A percentile compares a stretch with the other conserved stretches of the same genome.
These are phyloP conservation scores for Claviceps humidiphila DNA, from an alignment of 2,329 filamentous ascomycete species.

Conservation along the genomic window DNA sequence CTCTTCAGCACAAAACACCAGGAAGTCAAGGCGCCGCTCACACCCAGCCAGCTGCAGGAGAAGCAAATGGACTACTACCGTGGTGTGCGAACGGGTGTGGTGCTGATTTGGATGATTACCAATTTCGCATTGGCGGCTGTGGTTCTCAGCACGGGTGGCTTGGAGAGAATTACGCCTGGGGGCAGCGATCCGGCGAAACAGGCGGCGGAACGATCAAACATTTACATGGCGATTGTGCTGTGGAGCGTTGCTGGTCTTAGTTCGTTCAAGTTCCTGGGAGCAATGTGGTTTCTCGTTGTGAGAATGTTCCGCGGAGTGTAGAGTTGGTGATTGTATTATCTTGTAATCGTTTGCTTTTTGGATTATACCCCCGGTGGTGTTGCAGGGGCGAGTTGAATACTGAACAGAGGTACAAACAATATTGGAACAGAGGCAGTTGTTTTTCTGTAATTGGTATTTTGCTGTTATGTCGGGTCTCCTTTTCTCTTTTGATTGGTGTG, in stretches of 20 bases:
- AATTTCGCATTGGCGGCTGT: constrained; percentile 82
- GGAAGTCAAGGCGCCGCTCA: constrained; percentile 51
- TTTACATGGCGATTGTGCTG: constrained; percentile 77
- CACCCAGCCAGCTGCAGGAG: constrained; percentile 47
- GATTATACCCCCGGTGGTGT: constrained; percentile 9
- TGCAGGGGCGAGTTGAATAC: not conserved
- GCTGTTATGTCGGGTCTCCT: too few species aligned
- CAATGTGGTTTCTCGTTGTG: constrained; percentile 84
- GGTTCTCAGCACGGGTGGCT: constrained; percentile 72
- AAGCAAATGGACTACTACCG: constrained; percentile 98
- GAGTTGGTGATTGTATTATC: not conserved
- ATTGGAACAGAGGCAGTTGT: too few species aligned
- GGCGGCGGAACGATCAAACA: constrained; percentile 47
- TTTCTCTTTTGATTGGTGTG: too few species aligned
- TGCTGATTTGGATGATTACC: constrained; percentile 90
- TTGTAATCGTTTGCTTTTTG: constrained; percentile 1
- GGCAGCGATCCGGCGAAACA: constrained; percentile 24
- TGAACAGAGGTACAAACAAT: not conserved
- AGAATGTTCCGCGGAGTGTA: constrained; percentile 67
- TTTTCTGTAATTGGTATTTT: too few species aligned
- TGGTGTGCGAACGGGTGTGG: constrained; percentile 82
- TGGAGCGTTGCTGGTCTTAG: constrained; percentile 81
- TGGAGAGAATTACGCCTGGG: constrained; percentile 50
- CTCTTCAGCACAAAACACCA: constrained; percentile 64
- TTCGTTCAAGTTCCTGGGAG: constrained; percentile 75